Percentiles rank a stretch among this genome's conserved stretches.
Conservation (phyloP, 345 rosid genomes). For the Geranium brycei region DNA sequence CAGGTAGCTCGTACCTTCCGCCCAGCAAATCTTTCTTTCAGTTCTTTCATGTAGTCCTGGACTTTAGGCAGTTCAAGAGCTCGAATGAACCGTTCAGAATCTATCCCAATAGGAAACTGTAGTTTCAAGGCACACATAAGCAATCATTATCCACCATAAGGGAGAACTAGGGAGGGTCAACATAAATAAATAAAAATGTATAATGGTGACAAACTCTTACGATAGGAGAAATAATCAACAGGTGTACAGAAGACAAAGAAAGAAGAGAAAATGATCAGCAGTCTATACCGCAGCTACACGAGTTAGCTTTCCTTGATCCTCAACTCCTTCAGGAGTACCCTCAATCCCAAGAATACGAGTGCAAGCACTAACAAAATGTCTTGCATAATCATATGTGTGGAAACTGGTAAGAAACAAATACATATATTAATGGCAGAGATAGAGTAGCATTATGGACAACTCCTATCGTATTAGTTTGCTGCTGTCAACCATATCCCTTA, state of each 20-base stretch:
- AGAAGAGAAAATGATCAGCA: slow-evolving; percentile 1
- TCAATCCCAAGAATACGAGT: slow-evolving; percentile 98
- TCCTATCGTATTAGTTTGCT: too few relatives aligned
- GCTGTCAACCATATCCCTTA: too few relatives aligned
- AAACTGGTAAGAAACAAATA: slow-evolving; percentile 33
- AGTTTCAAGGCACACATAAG: slow-evolving; percentile 11
- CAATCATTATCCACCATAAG: background rate
- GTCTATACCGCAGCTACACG: slow-evolving; percentile 90
- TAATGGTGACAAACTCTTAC: background rate
- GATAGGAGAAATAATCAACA: background rate
- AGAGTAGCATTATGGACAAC: too few relatives aligned
- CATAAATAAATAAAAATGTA: background rate
- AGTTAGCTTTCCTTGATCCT: slow-evolving; percentile 91
- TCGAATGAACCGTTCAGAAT: slow-evolving; percentile 70
- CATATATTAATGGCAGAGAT: background rate
- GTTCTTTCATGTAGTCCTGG: slow-evolving; percentile 63
- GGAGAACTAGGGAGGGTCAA: background rate
- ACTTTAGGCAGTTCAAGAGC: slow-evolving; percentile 60
- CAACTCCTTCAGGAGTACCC: slow-evolving; percentile 99
- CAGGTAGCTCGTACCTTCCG: slow-evolving; percentile 46
- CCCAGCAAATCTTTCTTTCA: slow-evolving; percentile 87
- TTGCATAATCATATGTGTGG: slow-evolving; percentile 95
- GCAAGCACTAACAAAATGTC: slow-evolving; percentile 98
- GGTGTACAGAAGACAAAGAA: background rate
- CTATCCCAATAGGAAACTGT: slow-evolving; percentile 99